Percentiles rank a stretch among this genome's conserved stretches.
Evolutionary conservation across 352 stramenopile species (phyloP).

Genomic region (Pythium sp.): DNA sequence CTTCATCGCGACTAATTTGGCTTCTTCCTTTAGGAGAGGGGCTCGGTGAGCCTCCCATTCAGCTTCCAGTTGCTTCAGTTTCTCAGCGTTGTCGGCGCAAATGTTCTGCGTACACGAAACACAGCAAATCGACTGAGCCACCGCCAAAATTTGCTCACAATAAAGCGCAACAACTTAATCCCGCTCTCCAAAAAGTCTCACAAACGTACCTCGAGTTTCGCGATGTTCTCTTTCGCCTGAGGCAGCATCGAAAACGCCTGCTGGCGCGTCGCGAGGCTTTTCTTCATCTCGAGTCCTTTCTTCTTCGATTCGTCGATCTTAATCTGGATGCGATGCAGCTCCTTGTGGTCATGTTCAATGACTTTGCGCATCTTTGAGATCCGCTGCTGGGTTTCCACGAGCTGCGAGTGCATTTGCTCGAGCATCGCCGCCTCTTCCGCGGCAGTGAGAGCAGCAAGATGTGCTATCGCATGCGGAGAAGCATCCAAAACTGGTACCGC

Average conservation of each 20-base stretch:
- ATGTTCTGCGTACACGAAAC: constrained; percentile 27
- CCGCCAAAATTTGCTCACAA: not conserved
- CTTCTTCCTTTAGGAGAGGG: constrained; percentile 49
- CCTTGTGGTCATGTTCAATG: constrained; percentile 29
- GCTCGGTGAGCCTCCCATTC: constrained; percentile 55
- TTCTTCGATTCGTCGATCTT: constrained; percentile 34
- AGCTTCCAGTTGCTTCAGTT: constrained; percentile 42
- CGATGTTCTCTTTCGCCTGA: constrained; percentile 62
- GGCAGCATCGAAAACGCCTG: constrained; percentile 65
- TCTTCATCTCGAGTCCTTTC: constrained; percentile 34
- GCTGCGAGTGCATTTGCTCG: constrained; percentile 30
- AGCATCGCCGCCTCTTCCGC: constrained; percentile 22
- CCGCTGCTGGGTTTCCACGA: constrained; percentile 32
- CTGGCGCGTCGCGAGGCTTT: constrained; percentile 43
- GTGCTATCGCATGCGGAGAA: not conserved
- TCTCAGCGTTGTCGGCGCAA: constrained; percentile 47
- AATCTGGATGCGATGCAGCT: constrained; percentile 28
- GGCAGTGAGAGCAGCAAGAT: not conserved
- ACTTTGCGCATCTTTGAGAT: constrained; percentile 41
- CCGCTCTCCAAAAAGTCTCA: not conserved
- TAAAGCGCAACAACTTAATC: not conserved
- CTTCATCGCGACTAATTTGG: constrained; percentile 36
- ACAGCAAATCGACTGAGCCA: not conserved
- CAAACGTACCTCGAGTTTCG: constrained; percentile 48
- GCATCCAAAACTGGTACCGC: not conserved